Conservation (phyloP, 148 eudicot species). For the Rhododendron williamsianum region DNA sequence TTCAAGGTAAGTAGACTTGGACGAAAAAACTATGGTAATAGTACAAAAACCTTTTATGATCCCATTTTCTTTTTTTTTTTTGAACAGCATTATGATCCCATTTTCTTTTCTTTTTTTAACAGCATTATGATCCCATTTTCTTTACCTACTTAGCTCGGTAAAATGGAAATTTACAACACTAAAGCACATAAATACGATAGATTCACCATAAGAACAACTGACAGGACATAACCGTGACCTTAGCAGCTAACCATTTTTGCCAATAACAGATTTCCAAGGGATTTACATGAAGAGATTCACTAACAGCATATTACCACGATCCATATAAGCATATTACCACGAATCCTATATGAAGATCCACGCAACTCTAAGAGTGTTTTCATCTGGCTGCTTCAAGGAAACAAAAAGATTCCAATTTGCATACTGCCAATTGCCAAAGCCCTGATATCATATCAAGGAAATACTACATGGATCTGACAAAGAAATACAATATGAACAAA, state of each 20-base stretch:
- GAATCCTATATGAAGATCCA: neutral
- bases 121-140: no score
- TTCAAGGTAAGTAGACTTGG: neutral
- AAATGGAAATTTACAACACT: neutral
- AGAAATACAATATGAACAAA: neutral
- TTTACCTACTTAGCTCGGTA: neutral
- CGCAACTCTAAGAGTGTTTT: neutral
- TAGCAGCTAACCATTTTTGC: neutral
- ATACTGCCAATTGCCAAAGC: neutral
- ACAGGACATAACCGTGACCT: neutral
- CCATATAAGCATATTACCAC: neutral
- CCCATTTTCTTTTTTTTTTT: neutral
- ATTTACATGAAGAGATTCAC: slow-evolving; percentile 1
- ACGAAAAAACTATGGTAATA: neutral
- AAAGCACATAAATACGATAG: neutral
- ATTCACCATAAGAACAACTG: neutral
- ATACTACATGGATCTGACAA: neutral
- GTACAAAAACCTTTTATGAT: neutral
- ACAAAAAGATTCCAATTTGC: neutral
- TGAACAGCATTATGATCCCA: no score
- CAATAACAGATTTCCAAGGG: neutral
- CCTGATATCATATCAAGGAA: neutral
- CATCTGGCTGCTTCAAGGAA: neutral
- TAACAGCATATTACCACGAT: neutral
- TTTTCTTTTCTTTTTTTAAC: no score